Conservation (phyloP, 441 rosid species). For the Pelargonium australe region DNA sequence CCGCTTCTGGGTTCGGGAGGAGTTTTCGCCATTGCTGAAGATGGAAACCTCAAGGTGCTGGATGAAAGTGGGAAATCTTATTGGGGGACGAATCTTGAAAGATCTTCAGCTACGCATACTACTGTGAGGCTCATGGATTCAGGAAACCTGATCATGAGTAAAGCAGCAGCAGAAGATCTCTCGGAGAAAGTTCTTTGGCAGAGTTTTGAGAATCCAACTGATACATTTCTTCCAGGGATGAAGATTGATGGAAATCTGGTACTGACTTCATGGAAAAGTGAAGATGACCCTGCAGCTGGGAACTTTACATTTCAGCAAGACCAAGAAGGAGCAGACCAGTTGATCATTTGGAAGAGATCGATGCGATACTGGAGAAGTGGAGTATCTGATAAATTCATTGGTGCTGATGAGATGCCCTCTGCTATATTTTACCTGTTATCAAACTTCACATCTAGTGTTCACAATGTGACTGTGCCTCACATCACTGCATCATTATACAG, state of each 20-base stretch:
- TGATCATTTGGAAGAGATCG: conserved; percentile 33
- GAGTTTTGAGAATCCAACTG: conserved; percentile 59
- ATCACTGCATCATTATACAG: conserved; percentile 17
- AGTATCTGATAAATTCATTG: conserved; percentile 14
- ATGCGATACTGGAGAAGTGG: conserved; percentile 46
- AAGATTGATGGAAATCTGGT: conserved; percentile 34
- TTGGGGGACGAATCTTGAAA: conserved; percentile 32
- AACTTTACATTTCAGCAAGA: conserved; percentile 44
- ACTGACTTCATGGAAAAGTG: conserved; percentile 44
- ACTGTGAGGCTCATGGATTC: conserved; percentile 37
- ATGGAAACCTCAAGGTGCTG: conserved; percentile 38
- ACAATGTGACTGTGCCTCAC: conserved; percentile 20
- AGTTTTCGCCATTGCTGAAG: conserved; percentile 21
- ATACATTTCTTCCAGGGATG: conserved; percentile 75
- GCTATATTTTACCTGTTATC: conserved; percentile 37
- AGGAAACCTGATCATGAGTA: conserved; percentile 43
- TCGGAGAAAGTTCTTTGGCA: conserved; percentile 35
- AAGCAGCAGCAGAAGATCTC: neutral
- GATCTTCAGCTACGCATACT: conserved; percentile 16
- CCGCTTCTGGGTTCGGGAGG: conserved; percentile 33
- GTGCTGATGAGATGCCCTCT: conserved; percentile 42
- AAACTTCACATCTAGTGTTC: conserved; percentile 26
- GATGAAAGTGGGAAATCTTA: conserved; percentile 21
- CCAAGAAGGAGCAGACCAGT: conserved; percentile 34
- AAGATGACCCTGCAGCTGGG: conserved; percentile 46